These are phyloP conservation scores for Trypanosoma platydactyli DNA, from an alignment of 208 protist species.

Conservation along the genomic window DNA sequence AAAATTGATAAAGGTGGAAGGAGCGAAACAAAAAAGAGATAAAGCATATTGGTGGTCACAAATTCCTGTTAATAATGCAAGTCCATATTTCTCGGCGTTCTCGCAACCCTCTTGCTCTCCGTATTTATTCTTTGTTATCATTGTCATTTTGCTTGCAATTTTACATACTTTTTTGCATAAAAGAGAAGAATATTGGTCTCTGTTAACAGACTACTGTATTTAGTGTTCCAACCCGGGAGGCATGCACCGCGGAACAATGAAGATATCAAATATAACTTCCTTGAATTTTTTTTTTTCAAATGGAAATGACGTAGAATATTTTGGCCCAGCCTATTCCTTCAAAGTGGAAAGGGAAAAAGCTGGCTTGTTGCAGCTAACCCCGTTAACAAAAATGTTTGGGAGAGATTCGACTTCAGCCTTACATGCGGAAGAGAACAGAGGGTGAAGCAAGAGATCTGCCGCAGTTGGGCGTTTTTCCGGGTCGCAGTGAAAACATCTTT, in stretches of 20 bases:
- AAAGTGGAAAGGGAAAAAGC: conserved; percentile 32
- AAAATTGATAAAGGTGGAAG: conserved; percentile 23
- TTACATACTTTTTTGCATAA: too few species aligned
- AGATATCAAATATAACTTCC: background rate
- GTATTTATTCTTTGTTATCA: too few species aligned
- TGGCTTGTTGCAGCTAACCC: conserved; percentile 11
- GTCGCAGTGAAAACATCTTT: conserved; percentile 76
- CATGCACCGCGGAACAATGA: background rate
- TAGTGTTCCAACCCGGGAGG: background rate
- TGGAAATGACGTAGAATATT: conserved; percentile 13
- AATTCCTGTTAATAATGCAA: too few species aligned
- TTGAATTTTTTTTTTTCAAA: background rate
- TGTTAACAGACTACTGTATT: too few species aligned
- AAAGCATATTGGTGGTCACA: conserved; percentile 4
- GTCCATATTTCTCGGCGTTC: too few species aligned
- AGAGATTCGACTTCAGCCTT: conserved; percentile 50
- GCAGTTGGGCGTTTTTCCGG: conserved; percentile 62
- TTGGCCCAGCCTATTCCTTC: conserved; percentile 23
- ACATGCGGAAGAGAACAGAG: conserved; percentile 49
- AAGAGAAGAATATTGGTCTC: too few species aligned
- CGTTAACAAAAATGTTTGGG: conserved; percentile 63
- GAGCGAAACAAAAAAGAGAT: conserved; percentile 13
- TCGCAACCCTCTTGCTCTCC: too few species aligned
- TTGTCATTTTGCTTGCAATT: too few species aligned
- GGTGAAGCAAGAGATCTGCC: conserved; percentile 68